These are phyloP conservation scores for Fusarium succisae DNA, from an alignment of 2,329 filamentous ascomycete species.

Conservation along the genomic window DNA sequence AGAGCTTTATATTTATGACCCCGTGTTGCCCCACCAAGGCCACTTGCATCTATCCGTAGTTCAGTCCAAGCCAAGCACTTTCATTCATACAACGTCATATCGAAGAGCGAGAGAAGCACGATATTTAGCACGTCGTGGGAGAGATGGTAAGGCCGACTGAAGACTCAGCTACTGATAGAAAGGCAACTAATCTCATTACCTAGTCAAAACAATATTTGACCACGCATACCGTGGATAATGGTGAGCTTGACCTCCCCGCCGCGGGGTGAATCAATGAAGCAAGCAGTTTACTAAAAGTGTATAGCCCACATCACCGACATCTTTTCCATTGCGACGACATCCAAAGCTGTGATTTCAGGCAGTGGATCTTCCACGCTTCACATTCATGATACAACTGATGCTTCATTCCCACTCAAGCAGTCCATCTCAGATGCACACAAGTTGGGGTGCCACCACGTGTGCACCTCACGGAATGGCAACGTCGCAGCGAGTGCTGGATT, in stretches of 20 bases:
- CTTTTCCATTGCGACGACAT: constrained; percentile 82
- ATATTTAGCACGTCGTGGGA: neutral
- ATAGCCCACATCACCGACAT: constrained; percentile 85
- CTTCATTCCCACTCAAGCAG: constrained; percentile 81
- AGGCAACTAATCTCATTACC: constrained; percentile 2
- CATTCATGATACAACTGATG: constrained; percentile 77
- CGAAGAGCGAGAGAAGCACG: constrained; percentile 12
- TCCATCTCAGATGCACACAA: constrained; percentile 83
- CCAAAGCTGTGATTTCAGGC: constrained; percentile 78
- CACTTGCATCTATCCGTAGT: constrained; percentile 18
- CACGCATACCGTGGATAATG: constrained; percentile 88
- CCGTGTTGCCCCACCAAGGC: constrained; percentile 33
- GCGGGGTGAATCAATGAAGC: constrained; percentile 19
- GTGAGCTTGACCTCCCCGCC: constrained; percentile 59
- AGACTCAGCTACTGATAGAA: neutral
- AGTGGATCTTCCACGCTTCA: constrained; percentile 86
- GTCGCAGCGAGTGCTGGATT: constrained; percentile 88
- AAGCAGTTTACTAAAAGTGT: constrained; percentile 29
- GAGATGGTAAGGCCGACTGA: constrained; percentile 41
- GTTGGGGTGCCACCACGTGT: constrained; percentile 91
- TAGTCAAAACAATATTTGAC: constrained; percentile 99
- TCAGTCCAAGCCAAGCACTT: constrained; percentile 23
- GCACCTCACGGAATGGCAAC: constrained; percentile 73
- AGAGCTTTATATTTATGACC: constrained; percentile 21
- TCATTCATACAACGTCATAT: constrained; percentile 41